Base-by-base conservation (phyloP, 1,284 basidiomycete genomes). In the Cutaneotrichosporon sp. region DNA sequence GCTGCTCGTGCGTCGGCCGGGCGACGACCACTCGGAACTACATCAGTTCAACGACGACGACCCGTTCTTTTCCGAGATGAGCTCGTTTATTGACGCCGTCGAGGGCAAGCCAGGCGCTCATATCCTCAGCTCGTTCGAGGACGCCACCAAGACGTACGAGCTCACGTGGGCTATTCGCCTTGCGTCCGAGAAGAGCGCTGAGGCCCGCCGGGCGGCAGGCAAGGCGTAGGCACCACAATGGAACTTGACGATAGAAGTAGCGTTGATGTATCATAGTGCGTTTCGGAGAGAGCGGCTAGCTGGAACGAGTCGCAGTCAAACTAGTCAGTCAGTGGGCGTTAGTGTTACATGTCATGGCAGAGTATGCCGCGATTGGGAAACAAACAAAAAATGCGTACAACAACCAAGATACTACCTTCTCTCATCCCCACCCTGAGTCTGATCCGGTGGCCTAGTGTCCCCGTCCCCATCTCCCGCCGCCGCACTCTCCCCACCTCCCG, bases 51-150 rank as follows among this genome's bases (percentile, higher is more conserved):
- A 70, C 30, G 90, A 93, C 67, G 92, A 95, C 74, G 92, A 95
- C 76, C 91, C 91, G 14, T 94, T 94, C 86, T 92, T 92, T 84
- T 91, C 90, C 30, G 90, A 94, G 81, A 86, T 93, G 52, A 91
- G 90, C 52, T 89, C 90, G 79, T 85, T 90, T 75, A 89, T 92
- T 67, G 90, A 93, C 78, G 84, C 89, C 68, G 86, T 92, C 65
- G 90, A 91, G 80, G 74, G 71, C 65, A 65, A 81, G 47, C 75
- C 76, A 56, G 74, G 76, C 58, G 73, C 76, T 38, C 72, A 76
- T 68, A 77, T 82, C 56, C 72, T 82, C n/a, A 75, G 72, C 4
- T 74, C 72, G 5, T 83, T 78, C 70, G 79, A 77, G 88, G 92
- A 96, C 81, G 91, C 92, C 30, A 89, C 88, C 73, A 89, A 87